A percentile compares a stretch with the other conserved stretches of the same genome.
phyloP scores from a whole-genome alignment of 352 stramenopile species.

The Phytophthora sp. region DNA sequence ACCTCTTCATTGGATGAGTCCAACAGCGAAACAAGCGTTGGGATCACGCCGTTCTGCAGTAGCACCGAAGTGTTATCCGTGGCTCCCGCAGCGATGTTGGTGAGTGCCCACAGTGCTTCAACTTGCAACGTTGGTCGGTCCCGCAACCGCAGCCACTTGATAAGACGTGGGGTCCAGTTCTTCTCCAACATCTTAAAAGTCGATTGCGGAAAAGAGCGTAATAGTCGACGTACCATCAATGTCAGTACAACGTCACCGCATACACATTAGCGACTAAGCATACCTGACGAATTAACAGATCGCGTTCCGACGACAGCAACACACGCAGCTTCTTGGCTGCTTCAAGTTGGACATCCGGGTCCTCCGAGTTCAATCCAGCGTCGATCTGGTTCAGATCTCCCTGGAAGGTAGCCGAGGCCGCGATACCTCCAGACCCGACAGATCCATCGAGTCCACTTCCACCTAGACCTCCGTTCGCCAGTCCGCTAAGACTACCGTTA shows the following conservation, averaged over 20 bases:
- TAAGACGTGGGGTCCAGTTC: constrained; percentile 87
- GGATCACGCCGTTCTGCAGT: constrained; percentile 92
- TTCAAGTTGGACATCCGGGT: constrained; percentile 83
- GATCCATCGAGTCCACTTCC: constrained; percentile 43
- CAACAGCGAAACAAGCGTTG: constrained; percentile 90
- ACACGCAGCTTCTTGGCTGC: constrained; percentile 89
- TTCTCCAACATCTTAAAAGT: constrained; percentile 83
- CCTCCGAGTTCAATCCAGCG: constrained; percentile 77
- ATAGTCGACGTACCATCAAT: constrained; percentile 1
- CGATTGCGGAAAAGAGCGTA: constrained; percentile 1
- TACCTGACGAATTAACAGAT: constrained; percentile 88
- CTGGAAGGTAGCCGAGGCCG: constrained; percentile 70
- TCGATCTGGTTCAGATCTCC: constrained; percentile 87
- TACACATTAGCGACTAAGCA: constrained; percentile 1
- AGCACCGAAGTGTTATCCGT: constrained; percentile 93
- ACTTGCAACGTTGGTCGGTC: constrained; percentile 89
- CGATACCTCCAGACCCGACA: constrained; percentile 32
- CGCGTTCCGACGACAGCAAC: constrained; percentile 81
- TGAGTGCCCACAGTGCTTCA: constrained; percentile 95
- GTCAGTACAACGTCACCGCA: constrained; percentile 12
- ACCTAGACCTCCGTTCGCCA: constrained; percentile 33
- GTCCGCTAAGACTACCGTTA: constrained; percentile 51
- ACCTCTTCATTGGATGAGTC: constrained; percentile 93
- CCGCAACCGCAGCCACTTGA: constrained; percentile 83
- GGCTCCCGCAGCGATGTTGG: constrained; percentile 93